A percentile compares a stretch with the other conserved stretches of the same genome.
These are phyloP conservation scores for Cephalotrichum gorgonifer DNA, from an alignment of 2,329 filamentous ascomycete species.

Conservation along the genomic window DNA sequence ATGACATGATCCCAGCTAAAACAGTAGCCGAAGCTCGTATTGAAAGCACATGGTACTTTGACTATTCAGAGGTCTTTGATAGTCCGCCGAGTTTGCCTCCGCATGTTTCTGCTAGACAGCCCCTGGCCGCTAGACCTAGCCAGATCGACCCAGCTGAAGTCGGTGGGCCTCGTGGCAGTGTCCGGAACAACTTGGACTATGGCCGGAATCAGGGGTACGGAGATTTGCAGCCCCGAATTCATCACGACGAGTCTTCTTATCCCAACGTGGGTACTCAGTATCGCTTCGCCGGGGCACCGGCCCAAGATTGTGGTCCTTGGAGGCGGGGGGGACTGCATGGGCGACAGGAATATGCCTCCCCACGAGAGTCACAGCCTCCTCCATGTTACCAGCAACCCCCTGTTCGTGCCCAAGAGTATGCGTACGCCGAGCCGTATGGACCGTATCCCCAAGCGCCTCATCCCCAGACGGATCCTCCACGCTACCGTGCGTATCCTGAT, in stretches of 20 bases:
- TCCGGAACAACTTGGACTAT: background rate
- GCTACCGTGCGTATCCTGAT: background rate
- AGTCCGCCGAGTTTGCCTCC: background rate
- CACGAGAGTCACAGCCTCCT: background rate
- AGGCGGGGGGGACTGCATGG: background rate
- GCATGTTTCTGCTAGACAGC: background rate
- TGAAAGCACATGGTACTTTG: background rate
- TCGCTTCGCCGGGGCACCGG: background rate
- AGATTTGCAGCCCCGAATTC: background rate
- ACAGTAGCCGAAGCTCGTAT: background rate
- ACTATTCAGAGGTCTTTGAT: background rate
- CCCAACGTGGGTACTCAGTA: background rate
- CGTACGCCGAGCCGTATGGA: background rate
- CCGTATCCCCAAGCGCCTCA: background rate
- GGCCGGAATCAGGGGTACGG: background rate
- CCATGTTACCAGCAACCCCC: background rate
- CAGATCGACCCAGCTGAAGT: background rate
- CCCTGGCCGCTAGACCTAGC: background rate
- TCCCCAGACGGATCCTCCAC: background rate
- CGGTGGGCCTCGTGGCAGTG: too few relatives aligned
- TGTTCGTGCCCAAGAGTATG: background rate
- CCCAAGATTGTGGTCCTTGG: background rate
- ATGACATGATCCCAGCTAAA: background rate
- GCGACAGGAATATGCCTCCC: background rate
- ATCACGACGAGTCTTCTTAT: too few relatives aligned